phyloP scores from a whole-genome alignment of 371 early-diverging fungal genomes.

The Thermomucor indicae-seudaticae region DNA sequence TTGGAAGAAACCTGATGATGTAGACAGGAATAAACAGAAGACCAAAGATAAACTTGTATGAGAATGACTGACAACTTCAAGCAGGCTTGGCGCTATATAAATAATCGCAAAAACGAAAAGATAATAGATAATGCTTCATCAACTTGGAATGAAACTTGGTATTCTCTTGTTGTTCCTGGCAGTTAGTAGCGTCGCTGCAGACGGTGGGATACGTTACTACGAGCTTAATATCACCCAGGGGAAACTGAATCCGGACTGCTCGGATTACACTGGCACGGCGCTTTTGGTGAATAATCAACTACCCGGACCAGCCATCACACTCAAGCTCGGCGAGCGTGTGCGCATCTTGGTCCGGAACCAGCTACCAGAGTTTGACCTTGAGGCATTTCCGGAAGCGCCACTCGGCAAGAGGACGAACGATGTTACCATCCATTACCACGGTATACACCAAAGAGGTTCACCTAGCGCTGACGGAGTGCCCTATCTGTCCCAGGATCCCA shows the following conservation, averaged over 20 bases:
- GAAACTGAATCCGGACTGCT: conserved; percentile 33
- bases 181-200: neutral
- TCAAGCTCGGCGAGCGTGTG: conserved; percentile 35
- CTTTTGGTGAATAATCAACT: conserved; percentile 41
- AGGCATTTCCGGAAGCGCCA: neutral
- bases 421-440: conserved; percentile 43
- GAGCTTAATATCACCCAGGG: conserved; percentile 30
- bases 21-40: too few species aligned
- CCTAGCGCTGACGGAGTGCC: conserved; percentile 54
- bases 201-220: neutral
- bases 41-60: too few species aligned
- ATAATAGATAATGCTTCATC: too few species aligned
- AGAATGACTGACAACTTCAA: too few species aligned
- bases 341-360: conserved; percentile 38
- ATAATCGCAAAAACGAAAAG: too few species aligned
- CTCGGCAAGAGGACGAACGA: conserved; percentile 15
- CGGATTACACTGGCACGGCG: conserved; percentile 15
- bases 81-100: too few species aligned
- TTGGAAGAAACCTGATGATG: too few species aligned
- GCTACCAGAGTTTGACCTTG: conserved; percentile 1
- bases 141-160: too few species aligned
- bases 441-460: conserved; percentile 38
- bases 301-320: conserved; percentile 47
- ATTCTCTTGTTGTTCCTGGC: neutral
- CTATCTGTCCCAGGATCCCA: conserved; percentile 54